These are phyloP conservation scores for Magnusiomyces ingens DNA, from an alignment of 1,139 yeast species.

Conservation along the genomic window DNA sequence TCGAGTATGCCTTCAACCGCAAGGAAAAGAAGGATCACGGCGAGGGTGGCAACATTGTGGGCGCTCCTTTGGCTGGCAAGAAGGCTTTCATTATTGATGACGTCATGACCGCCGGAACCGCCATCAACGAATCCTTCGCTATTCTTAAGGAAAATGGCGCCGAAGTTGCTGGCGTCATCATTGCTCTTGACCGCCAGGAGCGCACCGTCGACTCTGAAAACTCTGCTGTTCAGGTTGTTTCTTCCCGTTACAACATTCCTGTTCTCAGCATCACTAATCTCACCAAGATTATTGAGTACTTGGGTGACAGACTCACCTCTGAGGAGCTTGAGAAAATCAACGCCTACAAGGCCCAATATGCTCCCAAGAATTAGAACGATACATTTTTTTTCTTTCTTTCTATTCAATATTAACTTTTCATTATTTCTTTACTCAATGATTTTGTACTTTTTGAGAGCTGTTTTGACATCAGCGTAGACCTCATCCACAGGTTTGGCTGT, in stretches of 20 bases:
- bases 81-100: constrained; percentile 83
- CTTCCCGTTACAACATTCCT: constrained; percentile 67
- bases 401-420: not conserved
- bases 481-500: constrained; percentile 77
- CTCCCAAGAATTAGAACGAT: constrained; percentile 7
- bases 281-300: constrained; percentile 61
- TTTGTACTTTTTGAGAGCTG: constrained; percentile 43
- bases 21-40: constrained; percentile 95
- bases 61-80: constrained; percentile 65
- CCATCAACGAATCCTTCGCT: constrained; percentile 86
- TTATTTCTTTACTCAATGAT: constrained; percentile 1
- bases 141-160: constrained; percentile 71
- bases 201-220: constrained; percentile 58
- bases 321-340: constrained; percentile 31
- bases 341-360: constrained; percentile 32
- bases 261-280: constrained; percentile 75
- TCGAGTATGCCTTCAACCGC: constrained; percentile 40
- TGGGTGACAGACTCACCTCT: constrained; percentile 44
- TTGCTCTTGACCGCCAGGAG: constrained; percentile 95
- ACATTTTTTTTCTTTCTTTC: not conserved
- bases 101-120: constrained; percentile 98
- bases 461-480: constrained; percentile 64
- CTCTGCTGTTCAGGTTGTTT: constrained; percentile 79
- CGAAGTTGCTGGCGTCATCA: constrained; percentile 70
- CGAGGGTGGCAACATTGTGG: constrained; percentile 95